Conservation (phyloP, 441 rosid genomes). For the Brassica balearica region DNA sequence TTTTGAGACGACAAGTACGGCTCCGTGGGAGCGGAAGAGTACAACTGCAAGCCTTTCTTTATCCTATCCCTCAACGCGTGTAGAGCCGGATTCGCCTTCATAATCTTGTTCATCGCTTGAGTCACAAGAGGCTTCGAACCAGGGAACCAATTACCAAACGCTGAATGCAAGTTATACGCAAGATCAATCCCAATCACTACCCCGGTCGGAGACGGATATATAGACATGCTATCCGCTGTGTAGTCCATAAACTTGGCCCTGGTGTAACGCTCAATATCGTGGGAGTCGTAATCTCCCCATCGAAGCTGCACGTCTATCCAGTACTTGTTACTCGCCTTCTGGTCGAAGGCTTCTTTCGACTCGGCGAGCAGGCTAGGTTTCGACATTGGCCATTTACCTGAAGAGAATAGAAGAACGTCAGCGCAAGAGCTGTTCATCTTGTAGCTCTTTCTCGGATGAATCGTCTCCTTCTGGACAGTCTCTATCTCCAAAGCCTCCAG, state of each 20-base stretch:
- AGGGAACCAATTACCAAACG: constrained; percentile 96
- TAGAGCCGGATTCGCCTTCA: constrained; percentile 98
- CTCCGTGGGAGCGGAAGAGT: constrained; percentile 98
- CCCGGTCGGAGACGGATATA: constrained; percentile 99
- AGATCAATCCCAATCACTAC: constrained; percentile 97
- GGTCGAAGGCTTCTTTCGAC: constrained; percentile 95
- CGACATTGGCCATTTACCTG: constrained; percentile 97
- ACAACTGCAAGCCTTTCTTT: constrained; percentile 95
- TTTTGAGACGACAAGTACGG: constrained; percentile 97
- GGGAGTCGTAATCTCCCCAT: constrained; percentile 99
- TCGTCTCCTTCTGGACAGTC: constrained; percentile 97
- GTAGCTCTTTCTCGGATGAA: constrained; percentile 99
- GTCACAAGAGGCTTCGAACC: constrained; percentile 93
- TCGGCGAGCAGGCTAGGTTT: constrained; percentile 98
- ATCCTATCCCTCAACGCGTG: constrained; percentile 95
- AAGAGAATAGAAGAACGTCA: constrained; percentile 89
- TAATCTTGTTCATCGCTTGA: constrained; percentile 98
- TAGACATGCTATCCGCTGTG: constrained; percentile 98
- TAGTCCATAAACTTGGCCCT: constrained; percentile 99
- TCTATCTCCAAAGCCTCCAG: constrained; percentile 94
- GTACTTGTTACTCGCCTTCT: constrained; percentile 92
- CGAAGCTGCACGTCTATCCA: constrained; percentile 99
- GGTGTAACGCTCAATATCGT: constrained; percentile 97
- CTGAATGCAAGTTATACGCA: constrained; percentile 96
- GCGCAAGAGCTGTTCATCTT: constrained; percentile 99